Evolutionary conservation across 2,329 filamentous ascomycete genomes (phyloP).

Genomic region (Alternaria arborescens): DNA sequence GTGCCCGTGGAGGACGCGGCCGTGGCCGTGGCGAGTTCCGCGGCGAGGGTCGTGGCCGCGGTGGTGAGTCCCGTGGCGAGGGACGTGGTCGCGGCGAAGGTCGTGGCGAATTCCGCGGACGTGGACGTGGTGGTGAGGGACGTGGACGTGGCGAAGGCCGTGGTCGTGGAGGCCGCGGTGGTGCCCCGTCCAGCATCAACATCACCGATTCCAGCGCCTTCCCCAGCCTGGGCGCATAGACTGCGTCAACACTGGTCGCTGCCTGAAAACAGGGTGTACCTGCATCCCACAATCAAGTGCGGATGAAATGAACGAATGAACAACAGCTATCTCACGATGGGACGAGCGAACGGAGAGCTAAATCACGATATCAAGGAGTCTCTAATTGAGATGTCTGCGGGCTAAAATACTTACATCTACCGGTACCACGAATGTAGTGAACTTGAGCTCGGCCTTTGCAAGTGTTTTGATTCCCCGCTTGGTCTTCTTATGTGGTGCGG

Average conservation of each 20-base stretch:
- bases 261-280: conserved; percentile 26
- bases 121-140: conserved; percentile 53
- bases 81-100: conserved; percentile 59
- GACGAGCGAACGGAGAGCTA: conserved; percentile 14
- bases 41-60: conserved; percentile 62
- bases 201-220: conserved; percentile 61
- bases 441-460: conserved; percentile 14
- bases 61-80: conserved; percentile 53
- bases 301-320: conserved; percentile 31
- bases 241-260: conserved; percentile 25
- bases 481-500: background rate
- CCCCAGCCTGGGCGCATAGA: conserved; percentile 61
- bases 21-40: conserved; percentile 62
- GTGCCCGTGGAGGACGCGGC: conserved; percentile 62
- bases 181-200: conserved; percentile 54
- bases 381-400: conserved; percentile 25
- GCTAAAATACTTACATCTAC: conserved; percentile 19
- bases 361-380: conserved; percentile 17
- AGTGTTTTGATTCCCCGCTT: conserved; percentile 12
- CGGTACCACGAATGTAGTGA: conserved; percentile 18
- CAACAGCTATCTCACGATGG: conserved; percentile 30
- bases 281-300: conserved; percentile 17
- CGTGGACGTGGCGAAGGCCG: conserved; percentile 60
- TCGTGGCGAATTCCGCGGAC: conserved; percentile 59
- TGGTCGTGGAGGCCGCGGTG: conserved; percentile 58